Conservation (phyloP, 345 rosid species). For the Lenwebbia sp. region DNA sequence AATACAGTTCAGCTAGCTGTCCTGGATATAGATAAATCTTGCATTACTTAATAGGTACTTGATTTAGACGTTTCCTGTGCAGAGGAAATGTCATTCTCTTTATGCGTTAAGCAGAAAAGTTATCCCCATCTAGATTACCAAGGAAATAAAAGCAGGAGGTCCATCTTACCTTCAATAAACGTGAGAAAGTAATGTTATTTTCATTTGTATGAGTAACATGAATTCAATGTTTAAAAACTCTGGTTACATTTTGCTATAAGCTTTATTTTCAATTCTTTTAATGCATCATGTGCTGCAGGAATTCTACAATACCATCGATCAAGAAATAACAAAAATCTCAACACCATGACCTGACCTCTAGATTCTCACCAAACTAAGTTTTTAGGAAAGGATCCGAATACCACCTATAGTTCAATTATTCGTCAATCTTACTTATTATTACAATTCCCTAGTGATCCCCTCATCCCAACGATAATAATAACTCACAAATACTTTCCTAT, state of each 20-base stretch:
- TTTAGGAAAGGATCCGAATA: neutral
- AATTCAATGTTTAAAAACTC: neutral
- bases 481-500: neutral
- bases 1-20: neutral
- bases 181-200: neutral
- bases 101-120: neutral
- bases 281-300: neutral
- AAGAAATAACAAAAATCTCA: neutral
- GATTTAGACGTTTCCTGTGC: neutral
- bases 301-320: neutral
- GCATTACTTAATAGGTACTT: neutral
- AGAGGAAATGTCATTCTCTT: neutral
- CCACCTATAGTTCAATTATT: too few species aligned
- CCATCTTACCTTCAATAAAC: neutral
- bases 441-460: neutral
- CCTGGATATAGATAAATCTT: neutral
- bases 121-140: neutral
- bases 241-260: neutral
- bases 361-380: neutral
- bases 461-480: neutral
- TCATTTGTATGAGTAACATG: neutral
- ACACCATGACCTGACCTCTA: neutral
- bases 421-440: too few species aligned
- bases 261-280: neutral
- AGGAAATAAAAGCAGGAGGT: neutral